Evolutionary conservation across 2,329 filamentous ascomycete species (phyloP).

Genomic region (Neofusicoccum sp.): DNA sequence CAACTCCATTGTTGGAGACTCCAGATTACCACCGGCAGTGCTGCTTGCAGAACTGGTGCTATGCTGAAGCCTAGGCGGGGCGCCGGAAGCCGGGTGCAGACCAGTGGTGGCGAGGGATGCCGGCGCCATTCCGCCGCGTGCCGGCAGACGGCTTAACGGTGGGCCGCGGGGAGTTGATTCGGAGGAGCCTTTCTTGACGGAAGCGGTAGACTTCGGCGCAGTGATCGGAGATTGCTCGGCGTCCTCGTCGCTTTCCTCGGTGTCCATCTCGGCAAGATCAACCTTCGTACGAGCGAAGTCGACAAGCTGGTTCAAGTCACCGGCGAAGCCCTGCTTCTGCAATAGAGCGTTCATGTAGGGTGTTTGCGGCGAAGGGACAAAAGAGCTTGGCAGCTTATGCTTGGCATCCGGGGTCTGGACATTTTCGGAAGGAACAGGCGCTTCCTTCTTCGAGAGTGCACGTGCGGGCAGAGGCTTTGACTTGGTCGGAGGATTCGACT

Average conservation of each 20-base stretch:
- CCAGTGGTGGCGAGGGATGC: constrained; percentile 25
- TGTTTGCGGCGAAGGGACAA: constrained; percentile 39
- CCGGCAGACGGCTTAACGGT: constrained; percentile 13
- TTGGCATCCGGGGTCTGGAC: background rate
- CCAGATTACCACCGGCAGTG: constrained; percentile 2
- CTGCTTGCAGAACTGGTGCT: constrained; percentile 11
- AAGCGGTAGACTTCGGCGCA: constrained; percentile 5
- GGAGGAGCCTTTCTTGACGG: constrained; percentile 4
- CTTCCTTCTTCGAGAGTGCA: constrained; percentile 10
- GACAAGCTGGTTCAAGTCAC: constrained; percentile 38
- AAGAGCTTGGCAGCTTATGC: constrained; percentile 21
- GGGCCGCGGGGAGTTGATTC: background rate
- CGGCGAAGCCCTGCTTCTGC: constrained; percentile 42
- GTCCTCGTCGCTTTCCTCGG: constrained; percentile 34
- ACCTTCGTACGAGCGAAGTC: constrained; percentile 36
- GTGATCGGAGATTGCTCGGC: constrained; percentile 7
- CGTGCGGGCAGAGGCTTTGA: constrained; percentile 17
- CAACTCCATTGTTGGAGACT: constrained; percentile 34
- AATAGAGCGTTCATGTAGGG: constrained; percentile 43
- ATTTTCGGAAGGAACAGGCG: background rate
- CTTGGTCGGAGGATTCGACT: constrained; percentile 9
- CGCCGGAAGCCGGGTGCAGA: constrained; percentile 3
- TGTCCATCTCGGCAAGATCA: constrained; percentile 35
- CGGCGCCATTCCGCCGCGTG: constrained; percentile 28
- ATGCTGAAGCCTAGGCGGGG: constrained; percentile 4